Evolutionary conservation across 495 filamentous ascomycete species (phyloP).

Genomic region (Penicillium mononematosum): DNA sequence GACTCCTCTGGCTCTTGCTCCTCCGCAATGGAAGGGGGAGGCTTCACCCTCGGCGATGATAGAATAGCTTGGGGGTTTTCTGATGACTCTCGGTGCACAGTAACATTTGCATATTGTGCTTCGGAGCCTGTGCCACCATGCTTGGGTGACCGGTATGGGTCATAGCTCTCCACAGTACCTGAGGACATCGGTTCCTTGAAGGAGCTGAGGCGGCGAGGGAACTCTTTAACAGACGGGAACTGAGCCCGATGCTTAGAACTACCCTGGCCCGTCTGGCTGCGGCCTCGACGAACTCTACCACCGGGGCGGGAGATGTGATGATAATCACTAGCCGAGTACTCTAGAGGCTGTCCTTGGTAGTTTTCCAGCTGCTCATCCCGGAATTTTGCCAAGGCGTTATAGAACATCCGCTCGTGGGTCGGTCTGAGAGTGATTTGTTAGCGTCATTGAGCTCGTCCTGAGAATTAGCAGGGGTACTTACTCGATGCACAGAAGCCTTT

Average conservation of each 20-base stretch:
- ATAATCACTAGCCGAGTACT: constrained; percentile 82
- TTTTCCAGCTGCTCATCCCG: constrained; percentile 80
- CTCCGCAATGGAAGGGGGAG: constrained; percentile 28
- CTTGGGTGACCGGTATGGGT: constrained; percentile 75
- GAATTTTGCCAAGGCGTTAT: constrained; percentile 77
- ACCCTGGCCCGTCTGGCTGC: constrained; percentile 24
- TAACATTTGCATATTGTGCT: constrained; percentile 59
- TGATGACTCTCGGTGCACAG: constrained; percentile 55
- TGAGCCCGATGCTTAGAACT: constrained; percentile 60
- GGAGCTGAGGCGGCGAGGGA: constrained; percentile 43
- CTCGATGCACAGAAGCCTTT: constrained; percentile 64
- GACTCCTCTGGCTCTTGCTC: constrained; percentile 23
- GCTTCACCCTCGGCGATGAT: constrained; percentile 17
- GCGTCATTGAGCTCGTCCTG: not conserved
- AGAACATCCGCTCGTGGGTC: constrained; percentile 90
- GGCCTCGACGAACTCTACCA: constrained; percentile 18
- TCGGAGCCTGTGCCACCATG: constrained; percentile 36
- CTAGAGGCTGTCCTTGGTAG: constrained; percentile 67
- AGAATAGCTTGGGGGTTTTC: not conserved
- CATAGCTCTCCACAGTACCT: constrained; percentile 63
- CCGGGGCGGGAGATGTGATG: constrained; percentile 64
- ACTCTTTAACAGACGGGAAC: constrained; percentile 68
- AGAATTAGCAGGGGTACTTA: constrained; percentile 43
- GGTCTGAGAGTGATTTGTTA: constrained; percentile 44
- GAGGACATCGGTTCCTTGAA: constrained; percentile 48